These are phyloP conservation scores for Chaetomium olivaceum DNA, from an alignment of 2,329 filamentous ascomycete species.

Conservation along the genomic window DNA sequence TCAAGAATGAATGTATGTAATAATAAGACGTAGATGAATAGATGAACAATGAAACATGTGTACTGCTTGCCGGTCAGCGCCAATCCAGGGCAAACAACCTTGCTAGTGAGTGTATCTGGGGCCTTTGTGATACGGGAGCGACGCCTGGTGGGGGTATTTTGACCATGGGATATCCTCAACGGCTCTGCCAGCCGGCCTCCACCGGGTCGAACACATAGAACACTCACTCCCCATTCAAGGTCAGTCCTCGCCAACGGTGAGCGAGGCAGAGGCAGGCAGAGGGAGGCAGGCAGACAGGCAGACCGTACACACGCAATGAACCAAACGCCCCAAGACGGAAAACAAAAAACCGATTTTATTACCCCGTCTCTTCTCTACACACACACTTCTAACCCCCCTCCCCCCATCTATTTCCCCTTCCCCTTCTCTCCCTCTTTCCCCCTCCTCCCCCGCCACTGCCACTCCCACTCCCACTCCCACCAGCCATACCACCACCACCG, in stretches of 20 bases:
- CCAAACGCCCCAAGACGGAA: not conserved
- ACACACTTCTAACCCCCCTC: too few species aligned
- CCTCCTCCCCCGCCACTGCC: constrained; percentile 34
- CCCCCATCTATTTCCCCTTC: constrained; percentile 35
- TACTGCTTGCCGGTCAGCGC: too few species aligned
- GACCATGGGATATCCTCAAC: not conserved
- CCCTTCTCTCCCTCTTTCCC: constrained; percentile 35
- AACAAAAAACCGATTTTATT: not conserved
- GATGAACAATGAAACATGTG: not conserved
- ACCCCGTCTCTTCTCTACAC: not conserved
- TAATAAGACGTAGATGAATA: too few species aligned
- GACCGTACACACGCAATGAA: not conserved
- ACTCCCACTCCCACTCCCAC: constrained; percentile 29
- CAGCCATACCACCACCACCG: constrained; percentile 28
- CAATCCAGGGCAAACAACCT: too few species aligned
- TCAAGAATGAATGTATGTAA: not conserved
- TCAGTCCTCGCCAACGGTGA: not conserved
- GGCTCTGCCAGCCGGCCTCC: not conserved
- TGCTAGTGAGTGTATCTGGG: too few species aligned
- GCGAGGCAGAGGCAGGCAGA: too few species aligned
- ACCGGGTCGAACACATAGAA: not conserved
- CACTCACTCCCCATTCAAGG: not conserved
- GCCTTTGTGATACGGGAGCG: not conserved
- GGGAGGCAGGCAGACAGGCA: not conserved
- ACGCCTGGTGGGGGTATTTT: not conserved